Conservation (phyloP, 805 yeast genomes). For the Phaffomyces thermotolerans region DNA sequence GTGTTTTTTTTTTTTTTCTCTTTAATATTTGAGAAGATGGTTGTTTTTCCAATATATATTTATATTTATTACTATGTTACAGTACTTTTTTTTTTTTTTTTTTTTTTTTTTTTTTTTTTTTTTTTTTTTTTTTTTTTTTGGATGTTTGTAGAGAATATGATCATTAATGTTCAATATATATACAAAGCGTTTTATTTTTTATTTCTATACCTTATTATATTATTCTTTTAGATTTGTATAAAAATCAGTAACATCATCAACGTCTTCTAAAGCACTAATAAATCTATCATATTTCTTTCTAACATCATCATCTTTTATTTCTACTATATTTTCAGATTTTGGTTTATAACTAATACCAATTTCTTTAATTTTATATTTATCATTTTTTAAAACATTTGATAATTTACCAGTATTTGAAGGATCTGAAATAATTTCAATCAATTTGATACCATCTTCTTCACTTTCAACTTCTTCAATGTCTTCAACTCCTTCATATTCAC, state of each 20-base stretch:
- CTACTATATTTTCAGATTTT: constrained; percentile 50
- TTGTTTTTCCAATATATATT: constrained; percentile 2
- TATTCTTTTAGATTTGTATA: constrained; percentile 55
- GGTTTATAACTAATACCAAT: constrained; percentile 65
- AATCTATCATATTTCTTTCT: constrained; percentile 50
- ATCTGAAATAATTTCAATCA: constrained; percentile 52
- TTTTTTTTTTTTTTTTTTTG: no score
- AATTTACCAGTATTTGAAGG: constrained; percentile 55
- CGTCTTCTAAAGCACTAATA: constrained; percentile 53
- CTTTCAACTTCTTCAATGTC: constrained; percentile 51
- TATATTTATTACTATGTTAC: constrained; percentile 3
- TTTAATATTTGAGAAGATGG: not conserved
- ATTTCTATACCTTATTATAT: not conserved
- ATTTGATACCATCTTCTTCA: constrained; percentile 14
- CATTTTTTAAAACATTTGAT: constrained; percentile 47
- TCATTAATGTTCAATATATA: not conserved
- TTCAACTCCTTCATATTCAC: constrained; percentile 68
- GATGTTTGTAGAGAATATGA: not conserved
- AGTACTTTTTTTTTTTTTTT: constrained; percentile 4
- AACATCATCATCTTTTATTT: constrained; percentile 45
- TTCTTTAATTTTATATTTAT: constrained; percentile 51
- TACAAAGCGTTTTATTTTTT: not conserved
- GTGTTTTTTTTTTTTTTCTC: not conserved
- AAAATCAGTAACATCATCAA: constrained; percentile 80
- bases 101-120: constrained; percentile 6